Evolutionary conservation across 352 stramenopile genomes (phyloP), one percentile per base, ranked within the genome.

Genomic region (Phytophthora tentaculata): DNA sequence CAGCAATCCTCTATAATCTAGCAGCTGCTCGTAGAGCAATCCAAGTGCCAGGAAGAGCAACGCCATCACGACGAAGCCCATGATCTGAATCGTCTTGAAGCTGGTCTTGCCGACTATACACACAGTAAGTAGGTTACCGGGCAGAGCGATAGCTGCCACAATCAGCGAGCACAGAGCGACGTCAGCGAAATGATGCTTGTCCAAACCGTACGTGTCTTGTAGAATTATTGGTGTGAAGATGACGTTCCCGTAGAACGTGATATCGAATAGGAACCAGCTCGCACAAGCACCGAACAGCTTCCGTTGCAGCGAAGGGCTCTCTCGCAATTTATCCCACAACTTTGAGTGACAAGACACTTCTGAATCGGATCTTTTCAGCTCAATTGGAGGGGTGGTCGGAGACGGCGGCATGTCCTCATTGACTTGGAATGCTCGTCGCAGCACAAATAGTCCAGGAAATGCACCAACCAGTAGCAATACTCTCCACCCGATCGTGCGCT

Each of bases 221-320:
- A 96, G 52, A 57, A 96, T 91, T 44, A 91, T 87, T 2, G 88
- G 85, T 41, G 86, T 93, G 69, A 97, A 97, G 60, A 97, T 84
- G 43, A 93, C 74, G 65, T 97, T 96, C 32, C 84, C 90, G 67
- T 97, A 97, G 50, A 96, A 97, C 8, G 86, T 86, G 29, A 98
- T 80, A 76, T 98, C 92, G 63, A 97, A 97, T 12, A 98, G 74
- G 65, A 97, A 97, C 92, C 92, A 98, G n/a, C 83, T 88, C 13
- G 88, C 64, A n/a, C 80, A 79, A 1, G 91, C 93, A 20, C 92
- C 92, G 19, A 97, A 76, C 20, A 91, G 77, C 56, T 83, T 92
- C 16, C 61, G 73, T 14, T 77, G 67, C n/a, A 90, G 50, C 16
- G 26, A 70, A 1, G 50, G 45, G 48, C 83, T 84, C 19, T 48